These are phyloP conservation scores for Coniosporium tulheliwenetii DNA, from an alignment of 2,329 filamentous ascomycete species.

Conservation along the genomic window DNA sequence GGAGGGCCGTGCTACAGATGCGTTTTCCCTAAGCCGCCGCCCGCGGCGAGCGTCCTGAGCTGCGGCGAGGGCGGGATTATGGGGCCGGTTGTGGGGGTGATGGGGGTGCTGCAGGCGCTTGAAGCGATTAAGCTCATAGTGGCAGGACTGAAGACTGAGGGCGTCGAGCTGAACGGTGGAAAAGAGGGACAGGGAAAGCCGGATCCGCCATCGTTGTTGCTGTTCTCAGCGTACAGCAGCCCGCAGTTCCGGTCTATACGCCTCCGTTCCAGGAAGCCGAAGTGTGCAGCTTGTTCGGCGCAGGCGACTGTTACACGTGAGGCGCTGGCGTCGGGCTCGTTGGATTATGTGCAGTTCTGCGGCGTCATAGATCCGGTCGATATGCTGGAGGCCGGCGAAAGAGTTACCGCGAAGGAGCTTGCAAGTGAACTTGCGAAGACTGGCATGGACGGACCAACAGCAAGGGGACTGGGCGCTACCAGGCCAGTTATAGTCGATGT, in stretches of 20 bases:
- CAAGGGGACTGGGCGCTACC: conserved; percentile 5
- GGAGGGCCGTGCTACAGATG: conserved; percentile 88
- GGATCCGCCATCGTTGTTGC: conserved; percentile 24
- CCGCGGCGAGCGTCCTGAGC: conserved; percentile 63
- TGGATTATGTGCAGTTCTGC: conserved; percentile 82
- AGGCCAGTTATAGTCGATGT: conserved; percentile 57
- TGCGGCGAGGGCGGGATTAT: conserved; percentile 90
- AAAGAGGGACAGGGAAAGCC: conserved; percentile 4
- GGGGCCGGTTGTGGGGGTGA: conserved; percentile 79
- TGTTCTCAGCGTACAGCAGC: conserved; percentile 39
- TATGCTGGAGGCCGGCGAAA: conserved; percentile 45
- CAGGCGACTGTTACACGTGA: conserved; percentile 46
- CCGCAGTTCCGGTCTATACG: conserved; percentile 58
- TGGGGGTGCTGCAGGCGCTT: conserved; percentile 84
- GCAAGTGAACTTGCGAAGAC: conserved; percentile 8
- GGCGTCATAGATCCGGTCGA: conserved; percentile 42
- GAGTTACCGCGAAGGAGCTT: conserved; percentile 52
- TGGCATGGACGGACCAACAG: conserved; percentile 8
- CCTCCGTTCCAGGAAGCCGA: conserved; percentile 47
- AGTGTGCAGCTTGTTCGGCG: conserved; percentile 63
- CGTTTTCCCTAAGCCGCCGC: conserved; percentile 77
- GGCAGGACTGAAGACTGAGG: conserved; percentile 8
- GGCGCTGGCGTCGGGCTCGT: conserved; percentile 44
- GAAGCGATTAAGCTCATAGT: conserved; percentile 77
- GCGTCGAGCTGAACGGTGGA: conserved; percentile 10